phyloP scores from a whole-genome alignment of 306 rosid genomes.

The Carpinus viminea region DNA sequence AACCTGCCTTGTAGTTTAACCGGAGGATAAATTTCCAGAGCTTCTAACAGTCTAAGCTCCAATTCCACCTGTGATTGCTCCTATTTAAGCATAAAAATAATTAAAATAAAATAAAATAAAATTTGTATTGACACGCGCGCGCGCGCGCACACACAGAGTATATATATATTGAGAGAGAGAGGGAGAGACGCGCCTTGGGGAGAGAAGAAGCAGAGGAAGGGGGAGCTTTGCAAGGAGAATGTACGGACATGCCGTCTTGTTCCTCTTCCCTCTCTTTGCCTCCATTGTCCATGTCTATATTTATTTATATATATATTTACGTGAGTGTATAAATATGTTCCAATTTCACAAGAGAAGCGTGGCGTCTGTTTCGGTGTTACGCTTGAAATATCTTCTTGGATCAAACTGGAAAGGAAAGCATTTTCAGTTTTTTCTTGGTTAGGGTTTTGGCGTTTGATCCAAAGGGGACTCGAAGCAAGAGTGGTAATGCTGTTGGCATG shows the following conservation, averaged over 20 bases:
- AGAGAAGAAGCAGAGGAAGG: slow-evolving; percentile 97
- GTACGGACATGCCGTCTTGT: slow-evolving; percentile 92
- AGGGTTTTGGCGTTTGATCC: slow-evolving; percentile 50
- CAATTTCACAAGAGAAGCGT: not conserved
- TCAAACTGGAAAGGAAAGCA: slow-evolving; percentile 20
- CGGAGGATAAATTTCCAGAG: slow-evolving; percentile 81
- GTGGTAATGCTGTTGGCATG: not conserved
- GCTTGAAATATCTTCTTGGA: not conserved
- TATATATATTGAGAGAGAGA: slow-evolving; percentile 13
- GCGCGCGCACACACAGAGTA: no score
- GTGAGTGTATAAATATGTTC: not conserved
- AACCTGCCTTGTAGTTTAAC: slow-evolving; percentile 66
- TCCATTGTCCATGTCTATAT: slow-evolving; percentile 55
- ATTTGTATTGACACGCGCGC: not conserved
- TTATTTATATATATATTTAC: not conserved
- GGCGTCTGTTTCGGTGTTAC: not conserved
- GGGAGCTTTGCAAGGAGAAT: slow-evolving; percentile 96
- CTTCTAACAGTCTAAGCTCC: slow-evolving; percentile 80
- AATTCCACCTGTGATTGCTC: slow-evolving; percentile 82
- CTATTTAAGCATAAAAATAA: slow-evolving; percentile 40
- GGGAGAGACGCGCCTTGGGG: slow-evolving; percentile 55
- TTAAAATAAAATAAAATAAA: not conserved
- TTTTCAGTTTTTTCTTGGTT: slow-evolving; percentile 19
- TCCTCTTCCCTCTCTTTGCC: slow-evolving; percentile 82
- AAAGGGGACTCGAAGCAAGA: not conserved